These are phyloP conservation scores for Stephanocyclus meneghinianus DNA, from an alignment of 352 stramenopile genomes.

Conservation along the genomic window DNA sequence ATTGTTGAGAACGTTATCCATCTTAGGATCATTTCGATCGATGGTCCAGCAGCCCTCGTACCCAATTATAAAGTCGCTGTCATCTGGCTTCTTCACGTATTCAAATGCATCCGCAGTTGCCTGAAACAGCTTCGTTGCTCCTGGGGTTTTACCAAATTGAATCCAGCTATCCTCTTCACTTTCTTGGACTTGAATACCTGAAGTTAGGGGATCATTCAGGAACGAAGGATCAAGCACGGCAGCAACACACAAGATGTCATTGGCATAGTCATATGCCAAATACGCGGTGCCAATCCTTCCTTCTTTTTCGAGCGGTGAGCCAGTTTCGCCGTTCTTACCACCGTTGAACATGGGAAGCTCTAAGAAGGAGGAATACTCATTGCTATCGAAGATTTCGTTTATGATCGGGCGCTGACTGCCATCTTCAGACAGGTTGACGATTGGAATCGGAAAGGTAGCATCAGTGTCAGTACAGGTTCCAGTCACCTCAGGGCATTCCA, in stretches of 20 bases:
- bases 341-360: not conserved
- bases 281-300: conserved; percentile 4
- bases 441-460: no score
- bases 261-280: not conserved
- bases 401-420: no score
- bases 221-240: not conserved
- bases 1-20: not conserved
- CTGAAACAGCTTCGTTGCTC: not conserved
- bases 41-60: conserved; percentile 1
- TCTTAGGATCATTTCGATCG: not conserved
- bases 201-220: not conserved
- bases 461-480: no score
- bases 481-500: no score
- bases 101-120: conserved; percentile 1
- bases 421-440: no score
- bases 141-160: not conserved
- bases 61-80: not conserved
- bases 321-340: conserved; percentile 2
- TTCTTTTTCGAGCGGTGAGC: not conserved
- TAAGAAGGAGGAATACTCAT: no score
- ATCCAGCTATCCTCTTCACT: not conserved
- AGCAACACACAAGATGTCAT: not conserved
- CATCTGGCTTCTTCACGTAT: not conserved
- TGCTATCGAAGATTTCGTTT: no score
- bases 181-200: not conserved